Percentiles rank a stretch among this genome's conserved stretches.
phyloP scores from a whole-genome alignment of 2,329 filamentous ascomycete species.

The Coniochaeta hoffmannii region DNA sequence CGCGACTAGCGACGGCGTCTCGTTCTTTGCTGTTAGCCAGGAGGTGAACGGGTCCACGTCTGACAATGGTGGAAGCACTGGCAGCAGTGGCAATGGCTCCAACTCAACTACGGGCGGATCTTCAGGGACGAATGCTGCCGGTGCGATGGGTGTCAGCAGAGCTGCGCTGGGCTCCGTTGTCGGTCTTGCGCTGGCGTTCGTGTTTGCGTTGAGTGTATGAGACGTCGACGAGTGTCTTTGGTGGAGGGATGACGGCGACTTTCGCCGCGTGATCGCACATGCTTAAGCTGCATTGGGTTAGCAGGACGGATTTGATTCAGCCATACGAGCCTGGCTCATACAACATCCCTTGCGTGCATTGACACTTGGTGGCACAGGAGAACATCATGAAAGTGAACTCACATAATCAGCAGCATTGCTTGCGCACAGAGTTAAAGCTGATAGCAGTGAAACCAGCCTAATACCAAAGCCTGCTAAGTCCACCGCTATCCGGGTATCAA shows the following conservation, averaged over 20 bases:
- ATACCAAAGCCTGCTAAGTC: neutral
- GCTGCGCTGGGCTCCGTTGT: constrained; percentile 25
- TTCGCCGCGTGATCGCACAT: no score
- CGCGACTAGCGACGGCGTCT: constrained; percentile 50
- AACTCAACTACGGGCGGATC: constrained; percentile 6
- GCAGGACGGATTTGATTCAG: no score
- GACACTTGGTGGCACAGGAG: neutral
- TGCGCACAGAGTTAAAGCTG: neutral
- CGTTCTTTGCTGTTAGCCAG: constrained; percentile 22
- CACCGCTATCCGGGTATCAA: neutral
- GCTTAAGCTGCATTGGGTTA: no score
- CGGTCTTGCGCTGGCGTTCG: constrained; percentile 30
- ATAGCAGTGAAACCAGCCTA: neutral
- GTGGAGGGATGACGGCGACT: no score
- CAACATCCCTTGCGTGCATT: no score
- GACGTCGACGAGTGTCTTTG: neutral
- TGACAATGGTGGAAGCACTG: constrained; percentile 2
- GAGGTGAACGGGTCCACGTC: constrained; percentile 14
- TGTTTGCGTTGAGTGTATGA: constrained; percentile 22
- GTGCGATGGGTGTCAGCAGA: constrained; percentile 13
- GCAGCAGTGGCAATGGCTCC: constrained; percentile 10
- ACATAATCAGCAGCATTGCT: neutral
- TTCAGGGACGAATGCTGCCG: constrained; percentile 12
- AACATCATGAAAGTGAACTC: neutral
- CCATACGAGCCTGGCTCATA: no score